phyloP scores from a whole-genome alignment of 768 basidiomycete species.

The Tulasnella sp. region DNA sequence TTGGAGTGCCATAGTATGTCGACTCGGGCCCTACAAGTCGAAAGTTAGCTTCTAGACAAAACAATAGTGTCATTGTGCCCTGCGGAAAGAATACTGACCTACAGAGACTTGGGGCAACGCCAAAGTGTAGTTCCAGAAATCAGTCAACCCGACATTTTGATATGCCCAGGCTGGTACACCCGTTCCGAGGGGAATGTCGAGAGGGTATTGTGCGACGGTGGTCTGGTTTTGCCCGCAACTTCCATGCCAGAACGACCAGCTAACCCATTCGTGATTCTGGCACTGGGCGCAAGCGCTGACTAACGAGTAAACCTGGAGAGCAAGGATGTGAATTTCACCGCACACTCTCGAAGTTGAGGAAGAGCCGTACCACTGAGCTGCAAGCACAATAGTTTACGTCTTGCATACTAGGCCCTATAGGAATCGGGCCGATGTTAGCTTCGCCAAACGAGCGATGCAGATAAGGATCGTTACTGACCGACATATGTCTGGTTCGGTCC shows the following conservation, averaged over 20 bases:
- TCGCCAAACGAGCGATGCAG: background rate
- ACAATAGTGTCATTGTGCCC: background rate
- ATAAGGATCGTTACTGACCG: background rate
- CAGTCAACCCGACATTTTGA: slow-evolving; percentile 37
- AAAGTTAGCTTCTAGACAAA: background rate
- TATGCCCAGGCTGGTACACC: slow-evolving; percentile 58
- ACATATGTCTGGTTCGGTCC: background rate
- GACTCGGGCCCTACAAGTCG: slow-evolving; percentile 1
- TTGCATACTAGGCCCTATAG: background rate
- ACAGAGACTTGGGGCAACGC: background rate
- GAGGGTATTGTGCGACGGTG: slow-evolving; percentile 36
- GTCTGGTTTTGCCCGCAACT: slow-evolving; percentile 14
- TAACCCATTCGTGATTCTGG: slow-evolving; percentile 39
- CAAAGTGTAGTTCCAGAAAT: background rate
- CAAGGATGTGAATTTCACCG: background rate
- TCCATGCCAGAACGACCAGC: slow-evolving; percentile 30
- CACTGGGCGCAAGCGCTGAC: slow-evolving; percentile 53
- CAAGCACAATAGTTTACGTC: slow-evolving; percentile 39
- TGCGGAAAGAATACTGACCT: background rate
- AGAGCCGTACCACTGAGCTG: slow-evolving; percentile 37
- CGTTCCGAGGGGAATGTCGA: slow-evolving; percentile 41
- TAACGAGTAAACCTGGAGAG: slow-evolving; percentile 37
- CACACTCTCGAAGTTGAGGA: background rate
- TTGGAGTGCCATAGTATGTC: slow-evolving; percentile 12
- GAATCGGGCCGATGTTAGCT: background rate